Conservation (phyloP, 805 yeast genomes). For the Metschnikowia lunata region DNA sequence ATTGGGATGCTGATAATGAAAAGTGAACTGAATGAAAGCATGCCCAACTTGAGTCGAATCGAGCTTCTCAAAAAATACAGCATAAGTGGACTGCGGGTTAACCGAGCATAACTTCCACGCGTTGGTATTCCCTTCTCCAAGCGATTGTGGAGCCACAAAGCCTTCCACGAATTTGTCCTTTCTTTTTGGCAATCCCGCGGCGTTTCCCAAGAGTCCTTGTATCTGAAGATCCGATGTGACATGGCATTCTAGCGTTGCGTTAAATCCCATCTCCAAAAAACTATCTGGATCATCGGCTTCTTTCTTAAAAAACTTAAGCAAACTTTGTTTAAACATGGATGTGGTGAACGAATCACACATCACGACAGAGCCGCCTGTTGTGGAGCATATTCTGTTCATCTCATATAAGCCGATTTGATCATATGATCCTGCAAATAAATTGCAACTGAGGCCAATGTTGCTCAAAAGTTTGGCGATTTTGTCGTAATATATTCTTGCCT, state of each 20-base stretch:
- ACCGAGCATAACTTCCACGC: slow-evolving; percentile 58
- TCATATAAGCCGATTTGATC: slow-evolving; percentile 67
- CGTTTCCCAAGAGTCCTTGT: slow-evolving; percentile 62
- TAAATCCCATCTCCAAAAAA: slow-evolving; percentile 49
- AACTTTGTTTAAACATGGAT: slow-evolving; percentile 64
- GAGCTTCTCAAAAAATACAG: slow-evolving; percentile 50
- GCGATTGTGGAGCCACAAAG: slow-evolving; percentile 27
- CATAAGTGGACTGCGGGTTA: slow-evolving; percentile 56
- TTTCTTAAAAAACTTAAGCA: slow-evolving; percentile 46
- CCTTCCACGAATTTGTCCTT: slow-evolving; percentile 23
- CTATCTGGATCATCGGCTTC: slow-evolving; percentile 26
- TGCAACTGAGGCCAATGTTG: slow-evolving; percentile 49
- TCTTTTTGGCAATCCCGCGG: slow-evolving; percentile 38
- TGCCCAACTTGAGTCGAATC: slow-evolving; percentile 27
- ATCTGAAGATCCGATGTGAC: slow-evolving; percentile 47
- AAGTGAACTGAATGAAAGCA: slow-evolving; percentile 49
- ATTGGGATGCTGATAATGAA: slow-evolving; percentile 58
- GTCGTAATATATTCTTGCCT: slow-evolving; percentile 45
- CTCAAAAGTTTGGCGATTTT: slow-evolving; percentile 46
- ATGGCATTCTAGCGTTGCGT: slow-evolving; percentile 57
- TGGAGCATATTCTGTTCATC: slow-evolving; percentile 54
- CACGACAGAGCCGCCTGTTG: slow-evolving; percentile 61
- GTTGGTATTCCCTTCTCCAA: slow-evolving; percentile 51
- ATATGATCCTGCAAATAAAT: slow-evolving; percentile 60
- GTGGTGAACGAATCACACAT: slow-evolving; percentile 64